Base-by-base conservation (phyloP, 1,284 basidiomycete genomes). In the Tremellales sp. region DNA sequence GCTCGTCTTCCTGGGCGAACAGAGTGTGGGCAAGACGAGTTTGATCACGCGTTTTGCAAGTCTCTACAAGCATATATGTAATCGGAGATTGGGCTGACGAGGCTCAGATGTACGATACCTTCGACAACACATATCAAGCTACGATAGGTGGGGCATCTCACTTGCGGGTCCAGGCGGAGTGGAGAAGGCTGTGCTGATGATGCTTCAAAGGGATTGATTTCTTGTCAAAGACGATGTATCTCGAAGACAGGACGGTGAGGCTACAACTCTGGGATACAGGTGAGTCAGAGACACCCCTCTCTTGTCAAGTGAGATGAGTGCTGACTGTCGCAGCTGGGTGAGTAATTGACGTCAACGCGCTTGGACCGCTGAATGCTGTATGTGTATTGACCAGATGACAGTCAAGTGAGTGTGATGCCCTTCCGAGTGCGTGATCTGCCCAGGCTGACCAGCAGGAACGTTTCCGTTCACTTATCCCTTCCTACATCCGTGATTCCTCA, bases 111-210 rank as follows among this genome's bases (percentile, higher is more conserved):
- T 99, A 98, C 75, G 96, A 98, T 76, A 97, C 96, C 0, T 99
- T 99, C 73, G 96, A 99, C 79, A 97, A 96, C 76, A 98, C 94
- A 41, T 99, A 99, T 74, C 96, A 99, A 75, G 96, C 96, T 12
- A 99, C 96, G 12, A 99, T 99, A 70, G 96, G 70, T 70, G 44
- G 12, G 56, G 27, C 7, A 33, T 33, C n/a, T 33, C n/a, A n/a
- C n/a, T 33, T n/a, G 29, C 23, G 45, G 26, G 10, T 29, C 40
- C 21, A 29, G 12, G 6, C n/a, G 21, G 15, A 45, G 22, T 22
- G 22, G n/a, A 24, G 17, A 25, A 12, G 27, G 41, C 19, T n/a
- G 4, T 12, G 17, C 26, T 43, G 21, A 39, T 29, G 13, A 35
- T 19, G 33, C n/a, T n/a, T n/a, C n/a, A n/a, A 31, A 73, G 71